A percentile compares a stretch with the other conserved stretches of the same genome.
phyloP scores from a whole-genome alignment of 2,329 filamentous ascomycete species.

The Pseudogymnoascus sp. region DNA sequence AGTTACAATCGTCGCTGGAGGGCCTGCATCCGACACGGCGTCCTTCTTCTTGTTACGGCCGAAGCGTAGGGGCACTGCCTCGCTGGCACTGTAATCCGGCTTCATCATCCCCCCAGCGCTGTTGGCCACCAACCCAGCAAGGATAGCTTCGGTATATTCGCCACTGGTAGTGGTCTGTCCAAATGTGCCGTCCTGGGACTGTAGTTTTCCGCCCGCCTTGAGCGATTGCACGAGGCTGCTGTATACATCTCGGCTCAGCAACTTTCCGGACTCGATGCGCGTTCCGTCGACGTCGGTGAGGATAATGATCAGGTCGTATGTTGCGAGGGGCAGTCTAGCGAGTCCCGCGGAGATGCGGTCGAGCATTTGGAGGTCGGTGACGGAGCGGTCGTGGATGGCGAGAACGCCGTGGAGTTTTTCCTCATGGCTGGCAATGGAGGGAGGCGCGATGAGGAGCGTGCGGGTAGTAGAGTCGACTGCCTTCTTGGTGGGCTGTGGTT shows the following conservation, averaged over 20 bases:
- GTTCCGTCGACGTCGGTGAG: slow-evolving; percentile 71
- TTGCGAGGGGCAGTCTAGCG: slow-evolving; percentile 65
- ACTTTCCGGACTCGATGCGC: slow-evolving; percentile 52
- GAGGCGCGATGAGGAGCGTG: slow-evolving; percentile 84
- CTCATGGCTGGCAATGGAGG: slow-evolving; percentile 81
- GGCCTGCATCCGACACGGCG: slow-evolving; percentile 16
- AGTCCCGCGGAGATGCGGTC: slow-evolving; percentile 82
- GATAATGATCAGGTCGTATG: slow-evolving; percentile 80
- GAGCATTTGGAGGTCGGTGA: slow-evolving; percentile 94
- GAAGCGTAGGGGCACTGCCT: slow-evolving; percentile 49
- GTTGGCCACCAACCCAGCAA: slow-evolving; percentile 66
- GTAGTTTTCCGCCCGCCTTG: slow-evolving; percentile 61
- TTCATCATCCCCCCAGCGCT: slow-evolving; percentile 65
- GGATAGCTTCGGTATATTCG: slow-evolving; percentile 70
- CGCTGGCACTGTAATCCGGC: slow-evolving; percentile 45
- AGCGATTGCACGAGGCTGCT: slow-evolving; percentile 63
- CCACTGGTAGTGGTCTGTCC: slow-evolving; percentile 35
- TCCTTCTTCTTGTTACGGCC: slow-evolving; percentile 52
- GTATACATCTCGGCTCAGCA: slow-evolving; percentile 65
- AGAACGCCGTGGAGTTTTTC: slow-evolving; percentile 68
- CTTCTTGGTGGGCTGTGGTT: slow-evolving; percentile 15
- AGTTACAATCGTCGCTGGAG: slow-evolving; percentile 30
- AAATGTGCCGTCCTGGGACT: slow-evolving; percentile 62
- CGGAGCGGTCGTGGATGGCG: slow-evolving; percentile 63
- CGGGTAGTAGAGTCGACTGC: slow-evolving; percentile 16